phyloP scores from a whole-genome alignment of 805 yeast genomes.

The Yarrowia porcina region DNA sequence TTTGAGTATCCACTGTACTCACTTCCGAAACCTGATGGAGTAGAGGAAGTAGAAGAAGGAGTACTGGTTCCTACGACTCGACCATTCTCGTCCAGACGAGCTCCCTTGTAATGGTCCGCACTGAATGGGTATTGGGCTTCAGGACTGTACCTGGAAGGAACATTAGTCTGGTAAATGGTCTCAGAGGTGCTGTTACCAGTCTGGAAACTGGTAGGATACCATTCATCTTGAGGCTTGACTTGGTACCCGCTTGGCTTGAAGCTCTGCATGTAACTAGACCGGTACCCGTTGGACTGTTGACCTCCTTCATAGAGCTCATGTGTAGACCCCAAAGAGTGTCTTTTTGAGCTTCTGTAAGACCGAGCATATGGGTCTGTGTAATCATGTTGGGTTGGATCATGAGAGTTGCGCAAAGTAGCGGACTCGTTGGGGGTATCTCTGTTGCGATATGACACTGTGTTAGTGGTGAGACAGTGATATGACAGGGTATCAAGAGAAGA shows the following conservation, averaged over 20 bases:
- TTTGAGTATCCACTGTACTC: background rate
- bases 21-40: background rate
- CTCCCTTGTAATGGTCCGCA: background rate
- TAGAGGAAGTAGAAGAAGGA: background rate
- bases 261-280: background rate
- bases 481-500: background rate
- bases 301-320: background rate
- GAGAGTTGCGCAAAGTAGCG: too few species aligned
- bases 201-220: too few species aligned
- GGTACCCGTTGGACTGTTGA: background rate
- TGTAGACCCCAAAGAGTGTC: background rate
- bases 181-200: too few species aligned
- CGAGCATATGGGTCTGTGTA: too few species aligned
- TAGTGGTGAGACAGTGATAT: background rate
- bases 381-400: too few species aligned
- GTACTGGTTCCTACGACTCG: background rate
- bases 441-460: background rate
- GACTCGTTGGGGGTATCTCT: background rate
- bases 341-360: too few species aligned
- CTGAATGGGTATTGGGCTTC: background rate
- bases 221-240: too few species aligned
- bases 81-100: background rate
- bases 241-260: too few species aligned
- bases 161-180: background rate
- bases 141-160: background rate